These are phyloP conservation scores for Kwoniella sp. DNA, from an alignment of 768 basidiomycete genomes.

Conservation along the genomic window DNA sequence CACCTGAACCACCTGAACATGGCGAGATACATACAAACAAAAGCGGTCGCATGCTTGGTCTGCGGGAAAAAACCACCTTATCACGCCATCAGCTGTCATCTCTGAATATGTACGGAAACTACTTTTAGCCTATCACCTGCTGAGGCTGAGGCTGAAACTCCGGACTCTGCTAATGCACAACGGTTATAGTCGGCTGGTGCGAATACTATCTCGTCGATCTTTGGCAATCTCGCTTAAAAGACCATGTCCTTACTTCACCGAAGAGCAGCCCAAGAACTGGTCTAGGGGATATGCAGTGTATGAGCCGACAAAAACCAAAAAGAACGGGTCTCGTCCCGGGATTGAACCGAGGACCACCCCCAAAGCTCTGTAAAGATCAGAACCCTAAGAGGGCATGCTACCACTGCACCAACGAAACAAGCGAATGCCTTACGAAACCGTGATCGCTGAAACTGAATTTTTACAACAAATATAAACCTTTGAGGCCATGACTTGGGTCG, in stretches of 20 bases:
- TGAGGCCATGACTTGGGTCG: too few species aligned
- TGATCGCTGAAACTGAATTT: slow-evolving; percentile 8
- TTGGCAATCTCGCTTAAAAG: background rate
- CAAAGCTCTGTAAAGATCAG: slow-evolving; percentile 20
- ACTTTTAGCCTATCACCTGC: background rate
- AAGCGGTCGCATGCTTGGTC: too few species aligned
- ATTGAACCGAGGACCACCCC: slow-evolving; percentile 32
- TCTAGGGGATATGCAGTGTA: too few species aligned
- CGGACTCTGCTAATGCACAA: background rate
- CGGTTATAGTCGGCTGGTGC: background rate
- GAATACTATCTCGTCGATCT: background rate
- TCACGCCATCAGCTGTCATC: background rate
- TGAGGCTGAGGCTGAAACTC: background rate
- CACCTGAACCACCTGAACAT: too few species aligned
- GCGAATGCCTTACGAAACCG: slow-evolving; percentile 21
- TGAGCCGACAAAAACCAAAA: slow-evolving; percentile 12
- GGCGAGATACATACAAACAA: too few species aligned
- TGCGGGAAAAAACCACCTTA: slow-evolving; percentile 1
- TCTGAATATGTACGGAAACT: background rate
- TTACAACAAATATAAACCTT: slow-evolving; percentile 2
- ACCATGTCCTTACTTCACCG: too few species aligned
- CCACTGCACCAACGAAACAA: slow-evolving; percentile 31
- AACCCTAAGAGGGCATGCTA: slow-evolving; percentile 32
- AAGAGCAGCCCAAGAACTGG: too few species aligned
- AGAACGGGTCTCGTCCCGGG: slow-evolving; percentile 28